Evolutionary conservation across 1,284 basidiomycete species (phyloP).

Genomic region (Boletus semigastroideus): DNA sequence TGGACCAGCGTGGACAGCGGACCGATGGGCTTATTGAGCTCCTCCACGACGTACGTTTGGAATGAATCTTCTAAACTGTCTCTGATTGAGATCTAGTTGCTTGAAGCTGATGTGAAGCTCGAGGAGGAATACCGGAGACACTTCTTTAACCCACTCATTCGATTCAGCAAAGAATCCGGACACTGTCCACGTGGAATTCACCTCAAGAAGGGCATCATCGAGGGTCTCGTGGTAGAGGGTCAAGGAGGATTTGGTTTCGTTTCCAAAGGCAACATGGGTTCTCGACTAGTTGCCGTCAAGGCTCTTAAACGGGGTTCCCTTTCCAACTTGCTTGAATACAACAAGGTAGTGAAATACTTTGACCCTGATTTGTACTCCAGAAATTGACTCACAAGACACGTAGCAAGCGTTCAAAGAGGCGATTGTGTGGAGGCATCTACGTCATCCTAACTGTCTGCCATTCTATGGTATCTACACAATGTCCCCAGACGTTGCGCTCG

Average conservation of each 20-base stretch:
- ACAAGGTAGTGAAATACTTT: conserved; percentile 14
- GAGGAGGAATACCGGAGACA: conserved; percentile 18
- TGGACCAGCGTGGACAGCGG: not conserved
- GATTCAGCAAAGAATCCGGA: conserved; percentile 17
- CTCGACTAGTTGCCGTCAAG: conserved; percentile 29
- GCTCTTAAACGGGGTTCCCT: conserved; percentile 1
- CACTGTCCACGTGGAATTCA: conserved; percentile 19
- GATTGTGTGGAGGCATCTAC: conserved; percentile 27
- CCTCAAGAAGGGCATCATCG: conserved; percentile 7
- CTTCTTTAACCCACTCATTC: conserved; percentile 16
- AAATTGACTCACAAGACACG: not conserved
- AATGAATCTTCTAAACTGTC: not conserved
- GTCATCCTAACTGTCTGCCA: conserved; percentile 30
- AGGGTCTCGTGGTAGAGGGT: not conserved
- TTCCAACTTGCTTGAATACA: conserved; percentile 4
- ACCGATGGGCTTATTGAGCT: conserved; percentile 17
- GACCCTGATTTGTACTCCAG: not conserved
- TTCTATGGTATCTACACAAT: conserved; percentile 23
- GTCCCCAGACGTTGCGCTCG: conserved; percentile 15
- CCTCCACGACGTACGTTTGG: conserved; percentile 20
- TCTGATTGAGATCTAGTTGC: conserved; percentile 19
- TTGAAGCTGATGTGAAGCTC: conserved; percentile 18
- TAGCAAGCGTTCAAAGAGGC: conserved; percentile 26
- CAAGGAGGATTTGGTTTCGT: conserved; percentile 25
- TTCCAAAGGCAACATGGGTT: conserved; percentile 16